Evolutionary conservation across 176 grass and related monocot species (phyloP), one percentile per base, ranked within the genome.

Genomic region (Saccharum officinarum): DNA sequence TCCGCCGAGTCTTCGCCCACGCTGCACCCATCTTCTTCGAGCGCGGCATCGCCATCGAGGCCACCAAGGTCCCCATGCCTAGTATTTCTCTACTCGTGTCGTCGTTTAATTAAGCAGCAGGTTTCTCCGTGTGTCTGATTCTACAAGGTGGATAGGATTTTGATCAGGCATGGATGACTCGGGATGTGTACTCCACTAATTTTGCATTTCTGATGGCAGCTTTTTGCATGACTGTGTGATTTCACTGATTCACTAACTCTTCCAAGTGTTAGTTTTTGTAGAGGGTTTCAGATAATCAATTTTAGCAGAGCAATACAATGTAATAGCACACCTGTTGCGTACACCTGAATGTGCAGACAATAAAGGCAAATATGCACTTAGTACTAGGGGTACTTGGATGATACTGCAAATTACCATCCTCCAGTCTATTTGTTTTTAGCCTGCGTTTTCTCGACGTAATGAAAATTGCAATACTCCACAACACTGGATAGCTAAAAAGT

Each of bases 1-100:
- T 99, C 85, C 93, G 93, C 5, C 87, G 97, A 16, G 97, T 99
- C 59, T 99, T 99, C 71, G 92, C 93, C 25, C 97, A 99, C 49
- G 67, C 82, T 2, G 93, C 93, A 6, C 93, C 97, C 25, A 99
- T 99, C 37, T 99, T 98, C 84, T 98, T 92, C 49, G 93, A 99
- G 75, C 89, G 93, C 3, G 92, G 93, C 59, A 96, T 99, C 83
- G 93, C 93, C 20, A 82, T 91, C 44, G 86, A 90, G 76, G 84
- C 77, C 49, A 87, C 78, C 60, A 86, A 87, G 82, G 90, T 67
- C 7, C 50, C 7, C 49, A 57, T 22, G 10, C 65, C 7, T 70
- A 39, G 5, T 6, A 20, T 7, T 59, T 38, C 31, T 23, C 50
- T 76, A 40, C 17, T n/a, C 30, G 6, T 64, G 25, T 64, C 61